Evolutionary conservation across 1,139 yeast genomes (phyloP), one percentile per base, ranked within the genome.

Genomic region (Sugiyamaella sp.): DNA sequence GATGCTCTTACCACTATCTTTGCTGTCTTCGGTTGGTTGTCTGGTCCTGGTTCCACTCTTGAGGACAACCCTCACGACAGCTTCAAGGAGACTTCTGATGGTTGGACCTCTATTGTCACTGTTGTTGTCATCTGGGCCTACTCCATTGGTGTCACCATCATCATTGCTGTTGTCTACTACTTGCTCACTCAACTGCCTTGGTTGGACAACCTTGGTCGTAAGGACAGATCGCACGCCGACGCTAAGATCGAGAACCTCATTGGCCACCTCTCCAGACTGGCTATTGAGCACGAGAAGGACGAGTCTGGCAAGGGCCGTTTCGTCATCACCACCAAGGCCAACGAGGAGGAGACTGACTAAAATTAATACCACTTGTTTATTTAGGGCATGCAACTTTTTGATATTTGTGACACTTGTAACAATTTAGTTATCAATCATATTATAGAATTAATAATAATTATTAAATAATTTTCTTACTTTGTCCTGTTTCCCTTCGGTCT

Each of bases 111-210:
- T 78, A 85, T 89, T 68, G 97, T 90, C 69, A 85, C 97, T 57
- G 96, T 89, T 72, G 90, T 85, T 72, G 86, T 95, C 80, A 81
- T 87, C 77, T 90, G 95, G 95, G 77, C 89, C 71, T 89, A 88
- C 93, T 89, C 97, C 63, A 85, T 89, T 78, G 96, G 96, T 85
- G 88, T 87, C 76, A 88, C 89, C 89, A 88, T 95, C 81, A 84
- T 86, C 79, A 77, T 89, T 80, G 97, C 96, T 76, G 96, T 96
- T 84, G 90, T 91, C 73, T 90, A 90, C 87, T 89, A 85, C 89
- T 70, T 87, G 73, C 87, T 90, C 49, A 62, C 64, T 60, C 63
- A 63, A 47, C 60, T 65, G 48, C 64, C 68, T 19, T 58, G 56
- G 49, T 63, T 69, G 43, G 65, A 65, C 56, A 68, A 69, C 65